phyloP scores from a whole-genome alignment of 1,284 basidiomycete genomes.

The Rhodotorula sp. region DNA sequence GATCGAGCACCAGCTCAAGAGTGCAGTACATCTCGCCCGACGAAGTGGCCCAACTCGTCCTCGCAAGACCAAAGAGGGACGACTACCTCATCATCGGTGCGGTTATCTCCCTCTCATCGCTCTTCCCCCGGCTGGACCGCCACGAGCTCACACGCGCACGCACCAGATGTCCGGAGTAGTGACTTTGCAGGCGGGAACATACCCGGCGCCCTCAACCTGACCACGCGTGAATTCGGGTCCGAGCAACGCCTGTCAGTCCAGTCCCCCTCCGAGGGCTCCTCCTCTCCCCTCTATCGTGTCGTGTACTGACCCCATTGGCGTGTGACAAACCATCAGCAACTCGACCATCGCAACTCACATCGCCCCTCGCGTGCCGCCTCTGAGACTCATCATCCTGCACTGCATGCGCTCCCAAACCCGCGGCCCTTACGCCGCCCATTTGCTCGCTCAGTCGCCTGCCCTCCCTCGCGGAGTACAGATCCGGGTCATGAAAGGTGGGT shows the following conservation, averaged over 20 bases:
- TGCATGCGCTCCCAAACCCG: slow-evolving; percentile 35
- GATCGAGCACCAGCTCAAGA: too few relatives aligned
- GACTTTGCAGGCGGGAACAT: slow-evolving; percentile 32
- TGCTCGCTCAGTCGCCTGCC: background rate
- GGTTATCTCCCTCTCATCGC: too few relatives aligned
- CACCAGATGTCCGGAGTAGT: slow-evolving; percentile 25
- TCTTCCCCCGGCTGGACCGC: too few relatives aligned
- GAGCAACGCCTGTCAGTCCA: background rate
- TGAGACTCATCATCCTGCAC: slow-evolving; percentile 16
- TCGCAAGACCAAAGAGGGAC: background rate
- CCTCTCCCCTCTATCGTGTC: background rate
- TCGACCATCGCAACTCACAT: slow-evolving; percentile 11
- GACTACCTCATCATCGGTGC: slow-evolving; percentile 25
- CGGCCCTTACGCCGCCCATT: slow-evolving; percentile 29
- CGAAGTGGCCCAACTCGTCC: slow-evolving; percentile 8
- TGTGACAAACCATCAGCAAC: background rate
- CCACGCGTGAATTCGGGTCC: slow-evolving; percentile 16
- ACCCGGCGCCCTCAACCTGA: slow-evolving; percentile 21
- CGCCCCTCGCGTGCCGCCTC: background rate
- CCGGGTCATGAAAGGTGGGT: slow-evolving; percentile 25
- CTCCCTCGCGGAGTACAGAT: slow-evolving; percentile 14
- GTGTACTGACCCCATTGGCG: accelerated
- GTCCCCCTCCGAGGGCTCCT: background rate
- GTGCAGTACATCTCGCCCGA: slow-evolving; percentile 19
- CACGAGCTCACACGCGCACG: too few relatives aligned